A percentile compares a stretch with the other conserved stretches of the same genome.
phyloP scores from a whole-genome alignment of 2,329 filamentous ascomycete genomes.

The Coleophoma crateriformis region DNA sequence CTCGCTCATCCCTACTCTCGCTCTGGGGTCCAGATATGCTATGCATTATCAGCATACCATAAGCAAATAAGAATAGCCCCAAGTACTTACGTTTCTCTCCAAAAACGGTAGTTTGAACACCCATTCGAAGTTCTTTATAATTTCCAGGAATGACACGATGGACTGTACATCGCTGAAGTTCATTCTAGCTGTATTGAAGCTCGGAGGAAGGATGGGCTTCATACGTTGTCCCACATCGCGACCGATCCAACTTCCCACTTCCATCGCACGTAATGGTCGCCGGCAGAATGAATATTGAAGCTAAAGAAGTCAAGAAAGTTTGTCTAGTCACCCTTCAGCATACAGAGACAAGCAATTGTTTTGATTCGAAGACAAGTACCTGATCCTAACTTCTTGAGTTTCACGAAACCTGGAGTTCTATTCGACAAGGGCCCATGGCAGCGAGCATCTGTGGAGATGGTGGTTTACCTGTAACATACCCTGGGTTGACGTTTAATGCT shows the following conservation, averaged over 20 bases:
- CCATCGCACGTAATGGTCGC: slow-evolving; percentile 44
- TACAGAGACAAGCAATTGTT: slow-evolving; percentile 23
- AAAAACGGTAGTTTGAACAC: slow-evolving; percentile 37
- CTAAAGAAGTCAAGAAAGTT: slow-evolving; percentile 38
- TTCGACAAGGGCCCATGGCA: not conserved
- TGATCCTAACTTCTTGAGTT: slow-evolving; percentile 42
- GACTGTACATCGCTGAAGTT: slow-evolving; percentile 24
- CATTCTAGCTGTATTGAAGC: not conserved
- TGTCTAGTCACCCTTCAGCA: slow-evolving; percentile 22
- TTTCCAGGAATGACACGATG: slow-evolving; percentile 37
- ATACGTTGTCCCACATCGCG: slow-evolving; percentile 44
- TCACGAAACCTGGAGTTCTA: slow-evolving; percentile 26
- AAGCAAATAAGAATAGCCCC: not conserved
- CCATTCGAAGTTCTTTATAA: slow-evolving; percentile 29
- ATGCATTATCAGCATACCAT: not conserved
- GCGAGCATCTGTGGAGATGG: not conserved
- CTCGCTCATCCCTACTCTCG: not conserved
- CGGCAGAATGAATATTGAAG: slow-evolving; percentile 41
- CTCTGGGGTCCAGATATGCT: not conserved
- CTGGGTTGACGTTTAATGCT: slow-evolving; percentile 38
- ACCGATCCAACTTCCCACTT: slow-evolving; percentile 43
- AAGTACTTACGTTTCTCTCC: slow-evolving; percentile 30
- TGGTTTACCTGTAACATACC: slow-evolving; percentile 35
- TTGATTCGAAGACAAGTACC: slow-evolving; percentile 18
- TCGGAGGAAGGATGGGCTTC: slow-evolving; percentile 13